Evolutionary conservation across 1,284 basidiomycete genomes (phyloP).

Genomic region (Melanopsichium pennsylvanicum): DNA sequence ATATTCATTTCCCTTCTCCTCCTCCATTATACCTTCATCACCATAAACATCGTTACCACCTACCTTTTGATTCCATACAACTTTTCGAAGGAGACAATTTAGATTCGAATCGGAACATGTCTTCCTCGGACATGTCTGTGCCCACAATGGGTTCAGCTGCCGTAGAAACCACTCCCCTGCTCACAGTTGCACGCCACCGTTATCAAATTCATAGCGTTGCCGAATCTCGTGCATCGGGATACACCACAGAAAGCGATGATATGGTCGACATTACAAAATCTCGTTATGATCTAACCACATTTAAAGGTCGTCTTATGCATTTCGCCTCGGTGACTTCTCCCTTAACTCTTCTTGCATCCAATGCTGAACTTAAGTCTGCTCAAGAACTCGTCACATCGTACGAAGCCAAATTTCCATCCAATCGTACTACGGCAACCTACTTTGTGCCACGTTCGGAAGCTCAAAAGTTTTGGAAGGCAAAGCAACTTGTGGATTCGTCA

Average conservation of each 20-base stretch:
- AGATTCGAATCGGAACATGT: too few relatives aligned
- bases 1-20: too few relatives aligned
- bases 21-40: too few relatives aligned
- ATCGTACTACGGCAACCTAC: constrained; percentile 22
- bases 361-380: constrained; percentile 31
- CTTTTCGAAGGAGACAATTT: too few relatives aligned
- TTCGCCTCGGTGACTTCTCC: constrained; percentile 70
- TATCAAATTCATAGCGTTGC: constrained; percentile 22
- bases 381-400: constrained; percentile 32
- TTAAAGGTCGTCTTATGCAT: constrained; percentile 68
- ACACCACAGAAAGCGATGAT: constrained; percentile 7
- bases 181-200: constrained; percentile 24
- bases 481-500: constrained; percentile 65
- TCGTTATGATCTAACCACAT: constrained; percentile 45
- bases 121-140: constrained; percentile 12
- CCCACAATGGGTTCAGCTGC: constrained; percentile 2
- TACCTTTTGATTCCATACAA: too few relatives aligned
- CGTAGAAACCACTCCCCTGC: constrained; percentile 22
- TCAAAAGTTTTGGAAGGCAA: constrained; percentile 47
- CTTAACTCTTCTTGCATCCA: constrained; percentile 69
- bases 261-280: constrained; percentile 44
- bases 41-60: too few relatives aligned
- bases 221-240: constrained; percentile 15
- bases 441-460: constrained; percentile 38
- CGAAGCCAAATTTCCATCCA: constrained; percentile 34